A percentile compares a stretch with the other conserved stretches of the same genome.
These are phyloP conservation scores for Didymella segeticola DNA, from an alignment of 2,329 filamentous ascomycete species.

Conservation along the genomic window DNA sequence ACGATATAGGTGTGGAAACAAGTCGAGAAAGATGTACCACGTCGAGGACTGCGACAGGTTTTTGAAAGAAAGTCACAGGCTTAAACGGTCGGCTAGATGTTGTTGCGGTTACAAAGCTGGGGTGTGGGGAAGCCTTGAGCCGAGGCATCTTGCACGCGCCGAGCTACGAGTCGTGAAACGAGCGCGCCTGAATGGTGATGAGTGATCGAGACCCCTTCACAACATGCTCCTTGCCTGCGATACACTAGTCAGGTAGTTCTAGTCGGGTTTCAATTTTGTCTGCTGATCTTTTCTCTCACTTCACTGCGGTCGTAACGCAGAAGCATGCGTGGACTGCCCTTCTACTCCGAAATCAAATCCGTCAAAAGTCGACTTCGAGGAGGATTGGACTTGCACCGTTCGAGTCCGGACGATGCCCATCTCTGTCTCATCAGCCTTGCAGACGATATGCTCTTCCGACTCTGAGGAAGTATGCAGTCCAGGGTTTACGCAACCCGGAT, in stretches of 20 bases:
- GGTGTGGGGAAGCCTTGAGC: conserved; percentile 38
- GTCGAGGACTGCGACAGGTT: neutral
- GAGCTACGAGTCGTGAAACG: conserved; percentile 20
- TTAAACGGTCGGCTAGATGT: conserved; percentile 17
- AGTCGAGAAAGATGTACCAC: neutral
- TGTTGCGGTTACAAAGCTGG: conserved; percentile 22
- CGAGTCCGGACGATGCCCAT: neutral
- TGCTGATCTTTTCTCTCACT: neutral
- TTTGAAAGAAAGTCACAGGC: conserved; percentile 13
- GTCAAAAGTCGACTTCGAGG: neutral
- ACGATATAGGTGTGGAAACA: no score
- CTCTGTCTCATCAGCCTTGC: neutral
- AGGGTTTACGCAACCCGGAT: neutral
- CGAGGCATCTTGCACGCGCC: conserved; percentile 30
- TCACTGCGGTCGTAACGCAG: neutral
- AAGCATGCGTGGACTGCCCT: neutral
- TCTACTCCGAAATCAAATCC: neutral
- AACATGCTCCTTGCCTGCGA: neutral
- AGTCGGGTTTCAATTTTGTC: neutral
- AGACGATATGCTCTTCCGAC: conserved; percentile 1
- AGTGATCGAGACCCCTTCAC: no score
- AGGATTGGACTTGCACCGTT: neutral
- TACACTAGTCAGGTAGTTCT: neutral
- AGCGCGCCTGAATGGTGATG: conserved; percentile 7
- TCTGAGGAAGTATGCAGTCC: neutral